Evolutionary conservation across 257 asterid species (phyloP).

Genomic region (Capsicum pubescens): DNA sequence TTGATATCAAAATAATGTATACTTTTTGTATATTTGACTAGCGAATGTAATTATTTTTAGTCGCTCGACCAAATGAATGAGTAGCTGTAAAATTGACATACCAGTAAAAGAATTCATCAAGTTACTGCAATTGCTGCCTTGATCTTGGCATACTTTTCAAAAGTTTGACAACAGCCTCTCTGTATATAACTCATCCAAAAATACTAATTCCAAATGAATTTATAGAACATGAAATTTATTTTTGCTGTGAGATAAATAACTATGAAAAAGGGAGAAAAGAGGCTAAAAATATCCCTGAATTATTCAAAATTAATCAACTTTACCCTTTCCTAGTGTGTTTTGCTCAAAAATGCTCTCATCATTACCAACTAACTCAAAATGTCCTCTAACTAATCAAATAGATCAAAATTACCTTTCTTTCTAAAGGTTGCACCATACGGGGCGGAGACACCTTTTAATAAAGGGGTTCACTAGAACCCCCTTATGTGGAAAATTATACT

Average conservation of each 20-base stretch:
- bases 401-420: too few relatives aligned
- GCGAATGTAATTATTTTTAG: background rate
- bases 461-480: too few relatives aligned
- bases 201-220: conserved; percentile 6
- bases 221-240: background rate
- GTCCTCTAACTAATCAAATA: too few relatives aligned
- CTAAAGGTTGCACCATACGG: too few relatives aligned
- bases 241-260: background rate
- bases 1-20: too few relatives aligned
- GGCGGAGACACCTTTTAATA: too few relatives aligned
- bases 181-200: conserved; percentile 31
- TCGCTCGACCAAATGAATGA: background rate
- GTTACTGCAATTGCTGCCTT: conserved; percentile 53
- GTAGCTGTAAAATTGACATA: conserved; percentile 22
- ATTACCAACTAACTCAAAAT: background rate
- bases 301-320: background rate
- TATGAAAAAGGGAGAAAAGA: background rate
- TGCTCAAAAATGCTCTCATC: background rate
- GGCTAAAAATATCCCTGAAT: background rate
- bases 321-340: background rate
- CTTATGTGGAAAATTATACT: too few relatives aligned
- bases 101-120: conserved; percentile 60
- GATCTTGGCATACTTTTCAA: conserved; percentile 57
- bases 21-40: background rate
- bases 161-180: conserved; percentile 62